These are phyloP conservation scores for Polyplosphaeria fusca DNA, from an alignment of 495 filamentous ascomycete genomes.

Conservation along the genomic window DNA sequence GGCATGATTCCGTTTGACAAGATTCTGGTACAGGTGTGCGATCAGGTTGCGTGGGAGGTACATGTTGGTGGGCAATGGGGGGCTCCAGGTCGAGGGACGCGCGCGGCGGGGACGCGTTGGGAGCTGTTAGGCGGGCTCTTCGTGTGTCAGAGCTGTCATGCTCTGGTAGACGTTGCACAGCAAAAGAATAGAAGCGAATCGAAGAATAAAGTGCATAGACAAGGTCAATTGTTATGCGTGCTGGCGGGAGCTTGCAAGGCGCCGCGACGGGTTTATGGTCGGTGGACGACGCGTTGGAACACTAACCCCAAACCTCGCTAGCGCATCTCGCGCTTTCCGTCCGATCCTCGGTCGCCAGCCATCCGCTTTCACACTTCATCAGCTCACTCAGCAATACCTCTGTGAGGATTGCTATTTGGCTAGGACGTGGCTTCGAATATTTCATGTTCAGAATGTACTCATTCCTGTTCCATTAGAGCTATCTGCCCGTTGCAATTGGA, in stretches of 20 bases:
- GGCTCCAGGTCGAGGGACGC: conserved; percentile 6
- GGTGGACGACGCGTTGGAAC: background rate
- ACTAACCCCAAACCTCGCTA: background rate
- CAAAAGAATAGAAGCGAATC: conserved; percentile 13
- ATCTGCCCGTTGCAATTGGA: too few relatives aligned
- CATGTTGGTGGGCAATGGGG: conserved; percentile 52
- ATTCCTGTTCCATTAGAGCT: too few relatives aligned
- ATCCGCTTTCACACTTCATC: too few relatives aligned
- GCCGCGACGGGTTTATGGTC: conserved; percentile 2
- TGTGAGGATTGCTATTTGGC: too few relatives aligned
- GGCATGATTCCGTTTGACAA: conserved; percentile 74
- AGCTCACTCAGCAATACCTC: too few relatives aligned
- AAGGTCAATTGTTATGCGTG: conserved; percentile 17
- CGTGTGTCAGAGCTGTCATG: background rate
- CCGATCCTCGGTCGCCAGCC: too few relatives aligned
- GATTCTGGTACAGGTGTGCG: conserved; percentile 83
- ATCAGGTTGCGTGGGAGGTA: conserved; percentile 90
- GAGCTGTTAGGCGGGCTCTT: background rate
- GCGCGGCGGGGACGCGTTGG: conserved; percentile 21
- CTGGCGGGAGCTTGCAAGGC: conserved; percentile 8
- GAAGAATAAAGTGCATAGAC: background rate
- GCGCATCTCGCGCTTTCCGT: too few relatives aligned
- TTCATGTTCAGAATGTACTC: too few relatives aligned
- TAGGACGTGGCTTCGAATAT: too few relatives aligned
- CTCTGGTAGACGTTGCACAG: background rate